Conservation (phyloP, 2,329 filamentous ascomycete species). For the Trichophyton equinum region DNA sequence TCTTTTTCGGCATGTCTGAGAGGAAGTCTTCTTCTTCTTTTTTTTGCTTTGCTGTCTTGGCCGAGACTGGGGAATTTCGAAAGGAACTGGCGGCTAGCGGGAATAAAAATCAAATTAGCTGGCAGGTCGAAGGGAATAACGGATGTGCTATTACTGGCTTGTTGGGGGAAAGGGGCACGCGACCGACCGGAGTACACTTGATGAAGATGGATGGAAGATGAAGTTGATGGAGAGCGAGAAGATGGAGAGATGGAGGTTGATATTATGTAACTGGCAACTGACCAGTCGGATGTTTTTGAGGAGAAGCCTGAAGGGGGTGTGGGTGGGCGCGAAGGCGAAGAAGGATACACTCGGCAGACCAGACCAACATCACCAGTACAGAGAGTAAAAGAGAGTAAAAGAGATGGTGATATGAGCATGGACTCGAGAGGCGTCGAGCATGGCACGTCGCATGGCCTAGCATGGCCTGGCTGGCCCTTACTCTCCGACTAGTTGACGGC, state of each 20-base stretch:
- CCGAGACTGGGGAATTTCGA: neutral
- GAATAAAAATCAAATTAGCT: neutral
- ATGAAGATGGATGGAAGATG: neutral
- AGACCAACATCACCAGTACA: neutral
- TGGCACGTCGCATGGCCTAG: neutral
- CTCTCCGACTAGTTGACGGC: too few relatives aligned
- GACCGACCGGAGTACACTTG: neutral
- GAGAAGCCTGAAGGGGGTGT: neutral
- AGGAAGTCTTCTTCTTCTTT: too few relatives aligned
- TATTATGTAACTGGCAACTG: neutral
- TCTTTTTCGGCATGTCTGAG: neutral
- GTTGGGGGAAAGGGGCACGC: neutral
- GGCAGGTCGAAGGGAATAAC: neutral
- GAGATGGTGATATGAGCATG: too few relatives aligned
- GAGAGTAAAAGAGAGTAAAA: neutral
- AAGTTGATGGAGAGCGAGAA: neutral
- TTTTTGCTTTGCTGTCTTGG: neutral
- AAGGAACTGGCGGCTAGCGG: constrained; percentile 4
- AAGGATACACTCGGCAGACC: neutral
- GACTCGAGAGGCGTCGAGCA: neutral
- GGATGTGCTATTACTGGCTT: neutral
- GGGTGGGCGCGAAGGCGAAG: neutral
- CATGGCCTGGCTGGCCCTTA: neutral
- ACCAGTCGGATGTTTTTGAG: neutral
- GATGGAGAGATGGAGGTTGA: neutral